These are phyloP conservation scores for Debaryomyces nepalensis DNA, from an alignment of 1,139 yeast species.

Conservation along the genomic window DNA sequence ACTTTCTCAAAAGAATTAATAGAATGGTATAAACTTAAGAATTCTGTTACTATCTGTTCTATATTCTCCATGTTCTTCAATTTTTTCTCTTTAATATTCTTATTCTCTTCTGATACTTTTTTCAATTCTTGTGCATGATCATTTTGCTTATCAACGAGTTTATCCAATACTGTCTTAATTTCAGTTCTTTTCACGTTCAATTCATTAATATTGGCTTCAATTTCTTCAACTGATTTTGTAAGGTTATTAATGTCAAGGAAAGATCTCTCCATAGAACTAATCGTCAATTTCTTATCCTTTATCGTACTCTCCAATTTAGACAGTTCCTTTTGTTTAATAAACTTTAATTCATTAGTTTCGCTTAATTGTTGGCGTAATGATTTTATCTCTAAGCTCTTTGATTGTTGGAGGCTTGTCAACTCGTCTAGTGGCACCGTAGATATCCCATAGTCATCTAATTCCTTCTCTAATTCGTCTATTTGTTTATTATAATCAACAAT, in stretches of 20 bases:
- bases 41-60: slow-evolving; percentile 12
- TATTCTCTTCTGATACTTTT: slow-evolving; percentile 24
- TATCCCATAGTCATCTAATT: slow-evolving; percentile 40
- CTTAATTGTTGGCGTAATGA: slow-evolving; percentile 48
- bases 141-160: slow-evolving; percentile 15
- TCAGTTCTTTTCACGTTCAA: slow-evolving; percentile 21
- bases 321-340: slow-evolving; percentile 50
- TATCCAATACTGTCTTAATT: slow-evolving; percentile 20
- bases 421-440: slow-evolving; percentile 47
- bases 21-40: slow-evolving; percentile 6
- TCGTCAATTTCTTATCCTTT: slow-evolving; percentile 59
- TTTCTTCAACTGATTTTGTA: slow-evolving; percentile 24
- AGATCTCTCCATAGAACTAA: slow-evolving; percentile 59
- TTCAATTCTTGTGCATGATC: slow-evolving; percentile 22
- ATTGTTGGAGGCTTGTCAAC: slow-evolving; percentile 54
- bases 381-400: slow-evolving; percentile 48
- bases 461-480: slow-evolving; percentile 40
- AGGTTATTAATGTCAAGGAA: slow-evolving; percentile 43
- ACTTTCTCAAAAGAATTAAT: slow-evolving; percentile 18
- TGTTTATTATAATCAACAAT: slow-evolving; percentile 35
- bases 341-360: slow-evolving; percentile 53
- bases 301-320: slow-evolving; percentile 55
- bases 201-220: slow-evolving; percentile 20
- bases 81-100: slow-evolving; percentile 16
- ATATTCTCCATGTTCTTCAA: slow-evolving; percentile 2